These are phyloP conservation scores for Incumbomyces lentus DNA, from an alignment of 2,329 filamentous ascomycete species.

Conservation along the genomic window DNA sequence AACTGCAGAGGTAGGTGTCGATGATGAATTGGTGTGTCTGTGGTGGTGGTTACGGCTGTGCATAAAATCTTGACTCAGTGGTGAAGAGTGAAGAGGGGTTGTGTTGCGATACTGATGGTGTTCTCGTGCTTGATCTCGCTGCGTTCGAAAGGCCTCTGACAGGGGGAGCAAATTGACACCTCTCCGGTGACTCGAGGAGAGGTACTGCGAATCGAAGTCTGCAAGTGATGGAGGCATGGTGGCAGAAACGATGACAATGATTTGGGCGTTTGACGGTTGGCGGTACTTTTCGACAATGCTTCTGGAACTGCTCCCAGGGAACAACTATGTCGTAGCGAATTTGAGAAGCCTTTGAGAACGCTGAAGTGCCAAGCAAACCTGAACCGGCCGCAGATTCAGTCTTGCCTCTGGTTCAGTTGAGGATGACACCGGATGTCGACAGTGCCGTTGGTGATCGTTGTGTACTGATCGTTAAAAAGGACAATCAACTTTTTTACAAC, in stretches of 20 bases:
- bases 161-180: not conserved
- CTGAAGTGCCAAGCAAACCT: no score
- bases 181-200: not conserved
- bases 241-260: not conserved
- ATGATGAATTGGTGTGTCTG: not conserved
- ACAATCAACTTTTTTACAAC: no score
- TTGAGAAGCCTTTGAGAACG: no score
- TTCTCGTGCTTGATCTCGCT: not conserved
- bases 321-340: no score
- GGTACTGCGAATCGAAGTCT: constrained; percentile 7
- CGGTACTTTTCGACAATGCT: no score
- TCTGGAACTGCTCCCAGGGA: no score
- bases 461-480: no score
- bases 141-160: not conserved
- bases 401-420: no score
- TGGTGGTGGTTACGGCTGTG: not conserved
- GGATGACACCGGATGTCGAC: no score
- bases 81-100: not conserved
- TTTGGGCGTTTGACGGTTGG: no score
- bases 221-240: constrained; percentile 5
- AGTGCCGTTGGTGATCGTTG: no score
- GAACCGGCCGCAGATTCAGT: no score
- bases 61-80: not conserved
- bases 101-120: not conserved
- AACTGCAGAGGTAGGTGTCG: constrained; percentile 1